These are phyloP conservation scores for Eutrema yunnanense DNA, from an alignment of 345 rosid species.

Conservation along the genomic window DNA sequence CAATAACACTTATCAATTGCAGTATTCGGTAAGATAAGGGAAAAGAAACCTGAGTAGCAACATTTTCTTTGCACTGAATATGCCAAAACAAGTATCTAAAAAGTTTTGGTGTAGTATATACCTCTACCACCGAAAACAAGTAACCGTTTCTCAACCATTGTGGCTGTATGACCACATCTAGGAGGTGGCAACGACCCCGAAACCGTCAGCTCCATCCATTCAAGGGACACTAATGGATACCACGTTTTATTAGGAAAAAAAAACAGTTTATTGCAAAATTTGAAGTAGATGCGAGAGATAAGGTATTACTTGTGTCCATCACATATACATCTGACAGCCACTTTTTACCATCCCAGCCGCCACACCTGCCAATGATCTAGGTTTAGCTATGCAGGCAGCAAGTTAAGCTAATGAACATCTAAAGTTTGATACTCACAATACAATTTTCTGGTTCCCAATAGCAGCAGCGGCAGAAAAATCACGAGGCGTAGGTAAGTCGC, in stretches of 20 bases:
- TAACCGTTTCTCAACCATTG: constrained; percentile 91
- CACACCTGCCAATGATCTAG: constrained; percentile 56
- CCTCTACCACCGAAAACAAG: constrained; percentile 99
- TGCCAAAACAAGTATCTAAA: neutral
- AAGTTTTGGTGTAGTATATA: constrained; percentile 10
- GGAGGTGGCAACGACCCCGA: constrained; percentile 85
- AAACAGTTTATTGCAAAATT: neutral
- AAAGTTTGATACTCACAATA: constrained; percentile 50
- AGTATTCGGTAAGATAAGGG: neutral
- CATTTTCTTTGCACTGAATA: neutral
- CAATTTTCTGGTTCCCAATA: constrained; percentile 78
- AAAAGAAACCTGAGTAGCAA: neutral
- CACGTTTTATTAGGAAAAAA: constrained; percentile 1
- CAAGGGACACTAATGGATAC: constrained; percentile 74
- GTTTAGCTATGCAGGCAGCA: constrained; percentile 1
- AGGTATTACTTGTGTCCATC: constrained; percentile 80
- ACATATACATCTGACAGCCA: constrained; percentile 97
- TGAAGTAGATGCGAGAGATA: constrained; percentile 5
- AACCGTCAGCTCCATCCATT: constrained; percentile 86
- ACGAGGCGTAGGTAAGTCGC: constrained; percentile 88
- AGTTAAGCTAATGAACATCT: neutral
- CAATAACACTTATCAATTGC: neutral
- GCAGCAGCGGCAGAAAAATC: constrained; percentile 92
- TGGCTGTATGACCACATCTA: constrained; percentile 96
- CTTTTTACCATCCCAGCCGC: constrained; percentile 99